phyloP scores from a whole-genome alignment of 169 alveolate species.

The Eimeria falciformis region DNA sequence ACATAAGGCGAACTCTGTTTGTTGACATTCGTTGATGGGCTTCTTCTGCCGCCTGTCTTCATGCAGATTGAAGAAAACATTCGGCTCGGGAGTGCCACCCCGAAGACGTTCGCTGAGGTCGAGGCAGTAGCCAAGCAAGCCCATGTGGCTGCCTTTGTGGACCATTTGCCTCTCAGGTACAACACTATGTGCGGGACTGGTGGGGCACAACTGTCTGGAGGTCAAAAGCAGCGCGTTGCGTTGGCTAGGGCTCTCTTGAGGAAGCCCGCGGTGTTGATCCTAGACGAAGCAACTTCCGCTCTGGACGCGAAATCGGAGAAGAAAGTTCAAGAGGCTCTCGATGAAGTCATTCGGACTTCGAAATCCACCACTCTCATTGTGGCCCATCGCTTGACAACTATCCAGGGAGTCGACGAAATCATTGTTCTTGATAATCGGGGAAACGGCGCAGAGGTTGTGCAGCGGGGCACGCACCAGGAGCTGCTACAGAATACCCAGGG shows the following conservation, averaged over 20 bases:
- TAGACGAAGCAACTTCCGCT: constrained; percentile 62
- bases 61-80: background rate
- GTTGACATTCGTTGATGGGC: background rate
- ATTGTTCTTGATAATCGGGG: constrained; percentile 81
- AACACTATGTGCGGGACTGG: background rate
- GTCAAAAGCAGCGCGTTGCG: constrained; percentile 61
- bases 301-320: constrained; percentile 58
- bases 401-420: constrained; percentile 89
- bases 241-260: constrained; percentile 54
- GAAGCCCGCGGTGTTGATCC: constrained; percentile 21
- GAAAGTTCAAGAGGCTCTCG: constrained; percentile 80
- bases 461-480: constrained; percentile 86
- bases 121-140: background rate
- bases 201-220: constrained; percentile 5
- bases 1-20: no score
- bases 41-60: background rate
- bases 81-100: background rate
- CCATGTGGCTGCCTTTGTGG: background rate
- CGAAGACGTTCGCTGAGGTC: background rate
- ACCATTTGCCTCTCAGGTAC: background rate
- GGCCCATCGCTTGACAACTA: constrained; percentile 94
- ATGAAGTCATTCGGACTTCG: constrained; percentile 8
- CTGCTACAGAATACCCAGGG: constrained; percentile 74
- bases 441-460: constrained; percentile 71
- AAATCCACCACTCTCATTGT: constrained; percentile 88